Evolutionary conservation across 1,284 basidiomycete genomes (phyloP).

Genomic region (Rhodotorula mucilaginosa): DNA sequence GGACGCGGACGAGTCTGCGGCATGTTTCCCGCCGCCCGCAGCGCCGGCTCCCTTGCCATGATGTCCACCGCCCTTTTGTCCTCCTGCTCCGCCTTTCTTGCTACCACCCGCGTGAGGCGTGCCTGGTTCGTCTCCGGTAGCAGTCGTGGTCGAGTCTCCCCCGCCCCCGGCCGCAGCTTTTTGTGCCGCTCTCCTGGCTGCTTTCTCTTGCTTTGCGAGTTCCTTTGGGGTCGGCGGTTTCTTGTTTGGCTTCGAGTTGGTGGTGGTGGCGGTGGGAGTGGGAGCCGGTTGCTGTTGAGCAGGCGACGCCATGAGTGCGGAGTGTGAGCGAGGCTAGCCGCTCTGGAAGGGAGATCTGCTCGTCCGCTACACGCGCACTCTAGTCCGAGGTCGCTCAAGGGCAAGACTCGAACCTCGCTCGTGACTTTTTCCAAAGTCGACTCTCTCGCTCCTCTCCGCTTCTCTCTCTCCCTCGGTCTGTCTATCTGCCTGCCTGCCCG

Average conservation of each 20-base stretch:
- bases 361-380: no score
- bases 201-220: slow-evolving; percentile 21
- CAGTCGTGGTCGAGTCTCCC: not conserved
- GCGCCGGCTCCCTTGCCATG: not conserved
- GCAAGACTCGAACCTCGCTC: not conserved
- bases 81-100: slow-evolving; percentile 2
- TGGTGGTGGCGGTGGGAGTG: not conserved
- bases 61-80: not conserved
- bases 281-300: not conserved
- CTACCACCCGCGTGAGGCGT: not conserved
- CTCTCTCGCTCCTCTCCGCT: not conserved
- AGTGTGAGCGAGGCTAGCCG: no score
- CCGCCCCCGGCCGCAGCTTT: slow-evolving; percentile 1
- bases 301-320: not conserved
- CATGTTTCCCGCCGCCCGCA: not conserved
- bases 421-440: no score
- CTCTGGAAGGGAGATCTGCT: no score
- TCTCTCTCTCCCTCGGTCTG: not conserved
- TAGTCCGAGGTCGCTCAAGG: not conserved
- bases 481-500: not conserved
- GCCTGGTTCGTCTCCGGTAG: not conserved
- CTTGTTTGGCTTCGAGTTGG: not conserved
- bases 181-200: slow-evolving; percentile 15
- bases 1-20: no score
- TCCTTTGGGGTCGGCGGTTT: slow-evolving; percentile 18